phyloP scores from a whole-genome alignment of 2,329 filamentous ascomycete species.

The Colletotrichum tanaceti region DNA sequence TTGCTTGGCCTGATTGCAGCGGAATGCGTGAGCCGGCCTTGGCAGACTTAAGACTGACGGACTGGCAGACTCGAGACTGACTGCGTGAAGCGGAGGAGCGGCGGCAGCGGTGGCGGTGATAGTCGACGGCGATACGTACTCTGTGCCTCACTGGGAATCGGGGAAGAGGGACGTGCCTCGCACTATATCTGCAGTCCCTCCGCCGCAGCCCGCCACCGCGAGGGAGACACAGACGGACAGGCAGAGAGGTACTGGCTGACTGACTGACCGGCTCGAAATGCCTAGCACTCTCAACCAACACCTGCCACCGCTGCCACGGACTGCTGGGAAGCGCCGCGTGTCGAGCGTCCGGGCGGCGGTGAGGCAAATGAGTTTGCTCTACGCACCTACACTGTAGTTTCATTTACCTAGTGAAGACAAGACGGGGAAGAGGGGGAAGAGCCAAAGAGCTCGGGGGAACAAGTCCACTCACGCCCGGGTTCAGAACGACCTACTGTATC shows the following conservation, averaged over 20 bases:
- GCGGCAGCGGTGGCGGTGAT: too few relatives aligned
- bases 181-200: too few relatives aligned
- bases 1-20: slow-evolving; percentile 31
- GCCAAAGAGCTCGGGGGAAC: too few relatives aligned
- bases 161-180: not conserved
- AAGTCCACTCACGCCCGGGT: slow-evolving; percentile 14
- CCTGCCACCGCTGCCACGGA: slow-evolving; percentile 13
- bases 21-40: slow-evolving; percentile 26
- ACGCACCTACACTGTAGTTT: slow-evolving; percentile 8
- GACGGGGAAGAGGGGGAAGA: not conserved
- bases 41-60: not conserved
- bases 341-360: slow-evolving; percentile 29
- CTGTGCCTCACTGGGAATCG: not conserved
- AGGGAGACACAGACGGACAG: not conserved
- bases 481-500: slow-evolving; percentile 27
- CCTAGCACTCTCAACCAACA: slow-evolving; percentile 8
- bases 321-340: slow-evolving; percentile 18
- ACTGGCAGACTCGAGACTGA: too few relatives aligned
- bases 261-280: slow-evolving; percentile 17
- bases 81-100: not conserved
- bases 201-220: too few relatives aligned
- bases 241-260: not conserved
- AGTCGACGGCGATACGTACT: slow-evolving; percentile 2
- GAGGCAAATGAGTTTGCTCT: slow-evolving; percentile 30
- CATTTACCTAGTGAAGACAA: slow-evolving; percentile 11